Base-by-base conservation (phyloP, 1,139 yeast species). In the Blastobotrys elegans region DNA sequence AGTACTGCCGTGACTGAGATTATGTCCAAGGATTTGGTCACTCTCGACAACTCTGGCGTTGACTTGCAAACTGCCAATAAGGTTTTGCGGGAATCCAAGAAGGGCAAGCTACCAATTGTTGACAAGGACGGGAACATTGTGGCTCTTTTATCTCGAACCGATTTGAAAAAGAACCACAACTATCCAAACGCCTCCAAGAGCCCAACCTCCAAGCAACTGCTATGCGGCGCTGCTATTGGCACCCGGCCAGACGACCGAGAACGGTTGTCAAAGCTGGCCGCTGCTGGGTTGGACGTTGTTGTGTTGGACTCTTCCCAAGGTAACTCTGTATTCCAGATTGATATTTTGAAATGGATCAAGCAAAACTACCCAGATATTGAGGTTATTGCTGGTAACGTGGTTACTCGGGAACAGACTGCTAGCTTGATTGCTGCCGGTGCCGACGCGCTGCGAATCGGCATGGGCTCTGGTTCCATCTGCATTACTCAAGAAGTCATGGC, bases 401-500 rank as follows among this genome's bases (percentile, higher is more conserved):
- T 90, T 53, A 90, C 97, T 59, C 85, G 98, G 72, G 98, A 92
- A 70, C 98, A 94, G 77, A 97, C 98, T 56, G 98, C 99, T 56
- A 77, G 82, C 63, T 79, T 92, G 66, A 94, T 92, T 61, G 85
- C 79, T 62, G 97, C 95, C 50, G 98, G 98, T 72, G 96, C 95
- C 50, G 99, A 92, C 71, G 98, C 90, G 67, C 79, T 92, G 64
- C 89, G 97, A 79, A 90, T 92, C 59, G 99, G 98, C 74, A 92
- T 92, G 99, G 99, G 99, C 64, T 88, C 97, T 38, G 98, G 98
- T 65, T 88, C 97, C 52, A 92, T 92, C 66, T 92, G 97, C 79
- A 94, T 92, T 66, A 92, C 98, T 50, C 98, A 94, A 75, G 99
- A 92, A 74, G 98, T 92, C 53, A 92, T 92, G 99, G 98, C 99